phyloP scores from a whole-genome alignment of 805 yeast species.

The Saccharomyces eubayanus region DNA sequence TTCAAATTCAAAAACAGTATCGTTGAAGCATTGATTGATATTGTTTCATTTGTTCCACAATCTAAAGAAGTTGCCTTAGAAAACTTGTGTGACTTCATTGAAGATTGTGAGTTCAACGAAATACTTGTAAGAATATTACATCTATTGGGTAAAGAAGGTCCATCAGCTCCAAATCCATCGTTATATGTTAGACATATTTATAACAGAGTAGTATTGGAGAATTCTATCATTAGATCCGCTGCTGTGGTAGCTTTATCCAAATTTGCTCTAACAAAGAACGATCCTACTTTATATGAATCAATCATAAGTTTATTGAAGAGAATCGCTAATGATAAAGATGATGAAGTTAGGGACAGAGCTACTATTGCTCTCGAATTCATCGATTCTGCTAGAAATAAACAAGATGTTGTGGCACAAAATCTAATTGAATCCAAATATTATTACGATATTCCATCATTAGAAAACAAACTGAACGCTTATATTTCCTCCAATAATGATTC shows the following conservation, averaged over 20 bases:
- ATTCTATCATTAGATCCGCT: conserved; percentile 89
- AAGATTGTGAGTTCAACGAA: conserved; percentile 95
- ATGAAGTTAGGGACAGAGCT: conserved; percentile 97
- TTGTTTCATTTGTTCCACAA: conserved; percentile 77
- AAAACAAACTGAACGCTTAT: conserved; percentile 65
- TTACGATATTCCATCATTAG: conserved; percentile 71
- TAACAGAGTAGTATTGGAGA: conserved; percentile 92
- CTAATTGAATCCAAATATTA: conserved; percentile 60
- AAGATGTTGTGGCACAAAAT: conserved; percentile 31
- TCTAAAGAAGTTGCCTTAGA: conserved; percentile 78
- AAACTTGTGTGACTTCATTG: conserved; percentile 91
- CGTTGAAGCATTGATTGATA: conserved; percentile 86
- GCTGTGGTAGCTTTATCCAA: conserved; percentile 90
- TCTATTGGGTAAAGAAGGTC: conserved; percentile 90
- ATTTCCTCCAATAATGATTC: conserved; percentile 37
- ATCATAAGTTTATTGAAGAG: conserved; percentile 70
- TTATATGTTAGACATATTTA: conserved; percentile 91
- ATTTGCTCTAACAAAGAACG: conserved; percentile 70
- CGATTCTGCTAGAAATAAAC: conserved; percentile 32
- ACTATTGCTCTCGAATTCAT: conserved; percentile 71
- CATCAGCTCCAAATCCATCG: conserved; percentile 75
- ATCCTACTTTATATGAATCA: conserved; percentile 55
- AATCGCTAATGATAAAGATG: conserved; percentile 83
- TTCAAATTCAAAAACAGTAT: conserved; percentile 76
- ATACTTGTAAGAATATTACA: conserved; percentile 88